A percentile compares a stretch with the other conserved stretches of the same genome.
Evolutionary conservation across 345 rosid genomes (phyloP).

Genomic region (Syzygium jambos): DNA sequence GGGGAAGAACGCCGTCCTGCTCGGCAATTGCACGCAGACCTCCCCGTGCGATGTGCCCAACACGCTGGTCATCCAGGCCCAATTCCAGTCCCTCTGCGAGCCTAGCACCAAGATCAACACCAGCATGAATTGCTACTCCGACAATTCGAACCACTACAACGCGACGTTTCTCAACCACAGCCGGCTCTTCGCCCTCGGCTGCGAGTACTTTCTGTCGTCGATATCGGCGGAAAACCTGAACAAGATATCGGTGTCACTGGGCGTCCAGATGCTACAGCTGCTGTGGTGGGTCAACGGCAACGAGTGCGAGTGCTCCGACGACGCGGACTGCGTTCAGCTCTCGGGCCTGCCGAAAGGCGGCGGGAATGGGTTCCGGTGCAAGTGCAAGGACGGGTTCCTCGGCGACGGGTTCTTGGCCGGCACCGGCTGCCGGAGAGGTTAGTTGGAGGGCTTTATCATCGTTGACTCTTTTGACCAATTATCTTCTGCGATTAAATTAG

Average conservation of each 20-base stretch:
- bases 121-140: conserved; percentile 24
- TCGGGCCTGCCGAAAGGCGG: not conserved
- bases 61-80: conserved; percentile 9
- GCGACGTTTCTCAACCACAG: conserved; percentile 9
- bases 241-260: conserved; percentile 20
- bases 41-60: conserved; percentile 23
- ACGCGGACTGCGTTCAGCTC: conserved; percentile 25
- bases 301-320: conserved; percentile 31
- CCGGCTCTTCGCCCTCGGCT: conserved; percentile 4
- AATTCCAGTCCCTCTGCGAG: conserved; percentile 16
- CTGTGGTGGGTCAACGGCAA: conserved; percentile 58
- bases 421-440: conserved; percentile 52
- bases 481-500: not conserved
- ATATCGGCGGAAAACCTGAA: conserved; percentile 14
- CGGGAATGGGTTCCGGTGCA: not conserved
- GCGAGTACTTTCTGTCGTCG: conserved; percentile 42
- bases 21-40: conserved; percentile 19
- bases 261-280: conserved; percentile 31
- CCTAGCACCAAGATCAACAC: not conserved
- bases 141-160: not conserved
- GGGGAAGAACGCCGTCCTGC: conserved; percentile 27
- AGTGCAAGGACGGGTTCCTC: not conserved
- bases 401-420: conserved; percentile 51
- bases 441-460: conserved; percentile 2
- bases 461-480: not conserved